These are phyloP conservation scores for Dendrocalamus sinicus DNA, from an alignment of 176 grass and related monocot genomes.

Conservation along the genomic window DNA sequence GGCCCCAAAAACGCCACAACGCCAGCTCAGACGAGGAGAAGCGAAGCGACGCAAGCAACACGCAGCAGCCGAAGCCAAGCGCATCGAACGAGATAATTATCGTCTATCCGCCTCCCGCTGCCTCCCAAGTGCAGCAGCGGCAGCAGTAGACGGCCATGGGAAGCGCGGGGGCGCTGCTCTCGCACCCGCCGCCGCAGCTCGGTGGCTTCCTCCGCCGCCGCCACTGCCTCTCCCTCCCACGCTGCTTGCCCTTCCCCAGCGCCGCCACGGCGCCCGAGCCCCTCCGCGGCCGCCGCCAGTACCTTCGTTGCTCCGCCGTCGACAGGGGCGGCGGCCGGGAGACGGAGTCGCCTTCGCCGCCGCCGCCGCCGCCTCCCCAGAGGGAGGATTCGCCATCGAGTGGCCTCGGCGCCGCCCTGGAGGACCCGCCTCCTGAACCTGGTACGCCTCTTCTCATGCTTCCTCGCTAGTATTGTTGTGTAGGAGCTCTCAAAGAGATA, in stretches of 20 bases:
- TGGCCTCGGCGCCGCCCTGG: slow-evolving; percentile 54
- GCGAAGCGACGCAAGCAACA: neutral
- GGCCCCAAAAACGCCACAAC: neutral
- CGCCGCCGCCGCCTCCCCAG: slow-evolving; percentile 6
- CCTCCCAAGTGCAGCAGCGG: slow-evolving; percentile 2
- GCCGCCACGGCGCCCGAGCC: neutral
- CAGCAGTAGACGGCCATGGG: slow-evolving; percentile 49
- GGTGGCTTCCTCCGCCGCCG: slow-evolving; percentile 29
- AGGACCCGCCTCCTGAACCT: slow-evolving; percentile 49
- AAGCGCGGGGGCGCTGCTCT: slow-evolving; percentile 62
- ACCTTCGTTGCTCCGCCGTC: slow-evolving; percentile 33
- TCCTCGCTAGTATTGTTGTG: neutral
- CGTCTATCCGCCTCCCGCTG: neutral
- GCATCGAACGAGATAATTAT: neutral
- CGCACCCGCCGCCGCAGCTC: slow-evolving; percentile 45
- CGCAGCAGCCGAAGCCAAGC: neutral
- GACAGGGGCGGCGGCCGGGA: slow-evolving; percentile 23
- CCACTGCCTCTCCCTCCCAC: neutral
- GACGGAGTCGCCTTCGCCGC: neutral
- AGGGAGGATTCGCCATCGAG: slow-evolving; percentile 41
- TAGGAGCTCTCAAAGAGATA: neutral
- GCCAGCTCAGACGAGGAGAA: neutral
- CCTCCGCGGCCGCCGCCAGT: neutral
- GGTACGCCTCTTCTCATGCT: slow-evolving; percentile 38
- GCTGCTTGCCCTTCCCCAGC: neutral